Percentiles rank a stretch among this genome's conserved stretches.
These are phyloP conservation scores for Bipolaris victoriae DNA, from an alignment of 2,329 filamentous ascomycete species.

Conservation along the genomic window DNA sequence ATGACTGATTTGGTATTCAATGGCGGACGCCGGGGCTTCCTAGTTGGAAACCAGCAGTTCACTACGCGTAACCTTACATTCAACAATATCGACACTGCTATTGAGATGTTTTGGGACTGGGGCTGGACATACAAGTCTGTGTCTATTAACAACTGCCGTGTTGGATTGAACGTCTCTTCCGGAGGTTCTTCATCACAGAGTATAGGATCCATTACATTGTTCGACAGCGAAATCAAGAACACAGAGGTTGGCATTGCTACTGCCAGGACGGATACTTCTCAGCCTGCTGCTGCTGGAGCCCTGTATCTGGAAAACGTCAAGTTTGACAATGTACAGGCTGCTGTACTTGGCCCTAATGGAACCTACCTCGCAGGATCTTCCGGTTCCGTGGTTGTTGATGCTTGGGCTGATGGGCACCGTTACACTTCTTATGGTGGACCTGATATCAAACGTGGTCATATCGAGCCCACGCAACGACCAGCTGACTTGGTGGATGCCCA, in stretches of 20 bases:
- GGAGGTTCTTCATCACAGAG: conserved; percentile 48
- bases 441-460: conserved; percentile 51
- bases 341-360: conserved; percentile 31
- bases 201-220: conserved; percentile 62
- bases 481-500: conserved; percentile 51
- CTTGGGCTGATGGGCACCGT: conserved; percentile 44
- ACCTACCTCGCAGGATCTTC: conserved; percentile 37
- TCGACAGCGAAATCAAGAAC: conserved; percentile 63
- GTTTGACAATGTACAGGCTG: conserved; percentile 55
- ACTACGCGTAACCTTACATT: conserved; percentile 65
- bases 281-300: conserved; percentile 55
- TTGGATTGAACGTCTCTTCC: conserved; percentile 58
- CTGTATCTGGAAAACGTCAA: conserved; percentile 66
- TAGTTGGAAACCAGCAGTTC: conserved; percentile 58
- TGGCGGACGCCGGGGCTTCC: conserved; percentile 51
- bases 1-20: conserved; percentile 55
- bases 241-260: conserved; percentile 59
- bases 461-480: conserved; percentile 53
- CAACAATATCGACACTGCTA: conserved; percentile 58
- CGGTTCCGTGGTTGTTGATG: conserved; percentile 27
- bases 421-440: conserved; percentile 52
- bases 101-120: conserved; percentile 66
- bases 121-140: conserved; percentile 62
- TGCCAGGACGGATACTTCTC: conserved; percentile 51
- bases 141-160: conserved; percentile 59